Percentiles rank a stretch among this genome's conserved stretches.
Evolutionary conservation across 768 basidiomycete genomes (phyloP).

Genomic region (Mycena kentingensis): DNA sequence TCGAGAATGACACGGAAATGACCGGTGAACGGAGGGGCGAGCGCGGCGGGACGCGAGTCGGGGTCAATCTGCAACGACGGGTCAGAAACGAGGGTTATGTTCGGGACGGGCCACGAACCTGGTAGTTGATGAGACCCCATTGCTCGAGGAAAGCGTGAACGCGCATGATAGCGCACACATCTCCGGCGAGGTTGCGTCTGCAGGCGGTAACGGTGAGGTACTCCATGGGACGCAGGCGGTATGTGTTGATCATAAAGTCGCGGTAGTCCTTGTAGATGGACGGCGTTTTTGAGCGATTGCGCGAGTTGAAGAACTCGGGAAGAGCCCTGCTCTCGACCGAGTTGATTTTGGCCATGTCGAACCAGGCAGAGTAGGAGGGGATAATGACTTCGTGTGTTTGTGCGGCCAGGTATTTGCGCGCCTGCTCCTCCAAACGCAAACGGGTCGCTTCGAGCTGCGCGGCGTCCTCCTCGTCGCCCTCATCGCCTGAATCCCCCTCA

Average conservation of each 20-base stretch:
- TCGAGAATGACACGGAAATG: slow-evolving; percentile 98
- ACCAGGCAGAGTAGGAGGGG: slow-evolving; percentile 97
- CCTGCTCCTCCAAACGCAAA: slow-evolving; percentile 79
- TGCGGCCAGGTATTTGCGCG: slow-evolving; percentile 91
- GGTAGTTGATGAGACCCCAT: slow-evolving; percentile 99
- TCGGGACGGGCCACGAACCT: slow-evolving; percentile 53
- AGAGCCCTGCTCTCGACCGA: slow-evolving; percentile 88
- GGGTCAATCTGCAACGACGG: slow-evolving; percentile 79
- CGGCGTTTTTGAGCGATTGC: slow-evolving; percentile 94
- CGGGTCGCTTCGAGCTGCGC: slow-evolving; percentile 82
- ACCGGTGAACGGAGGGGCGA: slow-evolving; percentile 97
- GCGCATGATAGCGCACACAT: slow-evolving; percentile 98
- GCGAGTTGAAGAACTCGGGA: slow-evolving; percentile 97
- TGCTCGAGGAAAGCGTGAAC: slow-evolving; percentile 99
- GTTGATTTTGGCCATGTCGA: slow-evolving; percentile 92
- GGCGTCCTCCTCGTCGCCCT: slow-evolving; percentile 84
- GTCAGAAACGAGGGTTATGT: neutral
- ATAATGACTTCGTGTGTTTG: slow-evolving; percentile 98
- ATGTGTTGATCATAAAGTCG: slow-evolving; percentile 99
- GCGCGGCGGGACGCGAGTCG: slow-evolving; percentile 88
- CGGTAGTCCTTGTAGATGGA: slow-evolving; percentile 98
- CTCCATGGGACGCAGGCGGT: slow-evolving; percentile 88
- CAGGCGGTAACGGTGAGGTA: slow-evolving; percentile 98
- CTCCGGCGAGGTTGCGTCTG: slow-evolving; percentile 92
- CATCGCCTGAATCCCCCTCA: slow-evolving; percentile 75